These are phyloP conservation scores for Trichosporon inkin DNA, from an alignment of 1,284 basidiomycete species.

Conservation along the genomic window DNA sequence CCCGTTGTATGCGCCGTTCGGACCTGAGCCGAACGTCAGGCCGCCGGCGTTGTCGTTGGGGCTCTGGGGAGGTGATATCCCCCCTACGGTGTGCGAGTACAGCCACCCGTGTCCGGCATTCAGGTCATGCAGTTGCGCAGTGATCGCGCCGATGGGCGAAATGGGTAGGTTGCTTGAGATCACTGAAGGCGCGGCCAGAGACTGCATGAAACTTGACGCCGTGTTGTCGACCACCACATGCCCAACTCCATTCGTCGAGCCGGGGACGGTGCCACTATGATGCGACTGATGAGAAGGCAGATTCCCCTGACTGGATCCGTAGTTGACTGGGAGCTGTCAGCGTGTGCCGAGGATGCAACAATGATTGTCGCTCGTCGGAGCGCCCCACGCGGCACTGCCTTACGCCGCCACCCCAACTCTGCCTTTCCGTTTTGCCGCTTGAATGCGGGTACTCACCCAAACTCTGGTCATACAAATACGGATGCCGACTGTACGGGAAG, in stretches of 20 bases:
- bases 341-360: background rate
- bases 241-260: background rate
- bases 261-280: background rate
- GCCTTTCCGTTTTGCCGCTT: background rate
- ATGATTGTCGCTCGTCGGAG: no score
- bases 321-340: background rate
- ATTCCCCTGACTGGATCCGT: background rate
- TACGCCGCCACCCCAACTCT: background rate
- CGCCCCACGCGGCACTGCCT: no score
- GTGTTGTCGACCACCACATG: background rate
- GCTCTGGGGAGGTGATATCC: background rate
- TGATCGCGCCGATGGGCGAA: background rate
- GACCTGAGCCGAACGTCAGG: background rate
- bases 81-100: background rate
- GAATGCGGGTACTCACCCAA: background rate
- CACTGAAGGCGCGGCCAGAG: background rate
- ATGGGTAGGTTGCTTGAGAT: background rate
- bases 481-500: background rate
- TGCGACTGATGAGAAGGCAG: background rate
- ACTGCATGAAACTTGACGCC: background rate
- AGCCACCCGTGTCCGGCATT: background rate
- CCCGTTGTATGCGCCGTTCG: background rate
- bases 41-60: background rate
- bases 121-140: background rate
- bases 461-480: background rate